These are phyloP conservation scores for Phylloporus sp. DNA, from an alignment of 768 basidiomycete genomes.

Conservation along the genomic window DNA sequence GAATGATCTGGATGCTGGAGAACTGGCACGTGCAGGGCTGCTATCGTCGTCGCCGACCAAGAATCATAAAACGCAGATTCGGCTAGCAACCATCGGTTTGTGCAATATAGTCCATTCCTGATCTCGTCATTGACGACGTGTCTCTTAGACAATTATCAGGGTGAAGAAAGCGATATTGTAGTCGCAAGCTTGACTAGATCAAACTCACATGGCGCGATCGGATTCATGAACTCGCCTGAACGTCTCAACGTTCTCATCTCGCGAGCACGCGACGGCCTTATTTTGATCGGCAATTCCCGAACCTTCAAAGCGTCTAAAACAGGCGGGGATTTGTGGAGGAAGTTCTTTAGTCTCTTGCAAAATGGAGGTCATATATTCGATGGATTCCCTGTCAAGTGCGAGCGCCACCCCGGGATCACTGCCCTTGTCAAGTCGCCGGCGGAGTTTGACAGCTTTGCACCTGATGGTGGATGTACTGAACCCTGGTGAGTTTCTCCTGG, in stretches of 20 bases:
- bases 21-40: conserved; percentile 56
- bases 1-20: conserved; percentile 38
- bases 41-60: conserved; percentile 34
- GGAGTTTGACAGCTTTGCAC: conserved; percentile 50
- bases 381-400: conserved; percentile 58
- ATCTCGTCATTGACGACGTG: neutral
- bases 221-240: conserved; percentile 70
- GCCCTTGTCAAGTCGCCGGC: conserved; percentile 37
- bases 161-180: conserved; percentile 71
- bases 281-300: conserved; percentile 60
- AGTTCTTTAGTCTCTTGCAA: conserved; percentile 44
- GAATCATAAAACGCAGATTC: conserved; percentile 42
- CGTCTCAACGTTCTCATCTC: conserved; percentile 70
- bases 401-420: conserved; percentile 45
- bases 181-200: conserved; percentile 59
- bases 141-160: conserved; percentile 66
- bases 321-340: conserved; percentile 49
- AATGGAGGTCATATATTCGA: conserved; percentile 45
- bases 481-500: conserved; percentile 45
- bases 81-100: conserved; percentile 64
- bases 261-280: conserved; percentile 59
- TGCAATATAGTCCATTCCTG: neutral
- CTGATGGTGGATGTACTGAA: conserved; percentile 60
- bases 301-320: conserved; percentile 55
- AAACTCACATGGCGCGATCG: conserved; percentile 53